These are phyloP conservation scores for Catharanthus roseus DNA, from an alignment of 257 asterid genomes.

Conservation along the genomic window DNA sequence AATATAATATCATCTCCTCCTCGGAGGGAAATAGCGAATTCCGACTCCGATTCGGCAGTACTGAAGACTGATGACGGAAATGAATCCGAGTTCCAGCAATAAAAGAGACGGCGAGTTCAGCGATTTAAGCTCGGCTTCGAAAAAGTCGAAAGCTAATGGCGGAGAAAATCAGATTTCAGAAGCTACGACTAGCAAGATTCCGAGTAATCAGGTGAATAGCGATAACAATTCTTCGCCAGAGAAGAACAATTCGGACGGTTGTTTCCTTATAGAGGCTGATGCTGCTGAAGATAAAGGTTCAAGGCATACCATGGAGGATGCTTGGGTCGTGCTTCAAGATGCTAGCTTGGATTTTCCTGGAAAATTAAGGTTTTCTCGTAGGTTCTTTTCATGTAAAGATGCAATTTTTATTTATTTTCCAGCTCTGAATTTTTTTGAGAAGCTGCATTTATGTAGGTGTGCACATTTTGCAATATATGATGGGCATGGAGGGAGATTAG, in stretches of 20 bases:
- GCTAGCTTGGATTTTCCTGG: slow-evolving; percentile 48
- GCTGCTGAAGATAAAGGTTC: slow-evolving; percentile 88
- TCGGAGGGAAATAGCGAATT: not conserved
- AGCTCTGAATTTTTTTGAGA: too few species aligned
- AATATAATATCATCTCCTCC: too few species aligned
- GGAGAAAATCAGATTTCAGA: slow-evolving; percentile 6
- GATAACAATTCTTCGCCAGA: slow-evolving; percentile 14
- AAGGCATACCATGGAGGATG: slow-evolving; percentile 80
- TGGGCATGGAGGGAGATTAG: slow-evolving; percentile 87
- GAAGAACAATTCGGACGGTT: slow-evolving; percentile 11
- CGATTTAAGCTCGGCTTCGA: slow-evolving; percentile 1
- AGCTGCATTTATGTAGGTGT: slow-evolving; percentile 69
- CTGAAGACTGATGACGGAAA: not conserved
- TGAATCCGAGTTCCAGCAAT: not conserved
- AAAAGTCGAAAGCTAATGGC: slow-evolving; percentile 11
- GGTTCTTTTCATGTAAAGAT: not conserved
- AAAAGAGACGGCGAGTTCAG: slow-evolving; percentile 11
- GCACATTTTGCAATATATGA: slow-evolving; percentile 82
- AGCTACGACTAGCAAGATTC: not conserved
- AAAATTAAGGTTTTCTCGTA: slow-evolving; percentile 44
- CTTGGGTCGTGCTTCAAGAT: slow-evolving; percentile 64
- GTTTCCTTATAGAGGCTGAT: slow-evolving; percentile 54
- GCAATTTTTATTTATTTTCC: not conserved
- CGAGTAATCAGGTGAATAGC: slow-evolving; percentile 17
- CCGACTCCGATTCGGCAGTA: not conserved